Evolutionary conservation across 2,329 filamentous ascomycete species (phyloP), one percentile per base, ranked within the genome.

Genomic region (Alternaria metachromatica): DNA sequence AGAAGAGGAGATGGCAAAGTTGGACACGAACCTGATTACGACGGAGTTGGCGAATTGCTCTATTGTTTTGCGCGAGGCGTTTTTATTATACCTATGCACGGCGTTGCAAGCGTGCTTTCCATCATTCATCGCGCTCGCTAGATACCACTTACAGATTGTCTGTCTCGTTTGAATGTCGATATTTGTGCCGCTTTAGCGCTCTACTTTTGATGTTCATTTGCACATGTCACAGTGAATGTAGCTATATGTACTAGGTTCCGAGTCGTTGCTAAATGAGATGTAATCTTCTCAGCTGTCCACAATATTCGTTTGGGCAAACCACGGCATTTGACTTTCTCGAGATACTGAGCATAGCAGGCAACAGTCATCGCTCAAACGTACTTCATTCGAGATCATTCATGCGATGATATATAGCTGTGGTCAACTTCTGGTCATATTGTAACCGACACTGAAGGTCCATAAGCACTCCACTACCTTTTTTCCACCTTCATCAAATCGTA

Each of bases 401-500:
- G 41, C 44, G 25, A 46, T 12, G 28, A 13, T 33, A 13, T 33
- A 37, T 20, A 30, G 18, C 9, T 18, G 15, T 44, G 45, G 9
- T 41, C n/a, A 41, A 41, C 37, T 41, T 41, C 37, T 41, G 37
- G 37, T 41, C 9, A 41, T 41, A 6, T 18, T 18, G 37, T 18
- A 18, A 41, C 37, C 8, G 37, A 41, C 37, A 25, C 18, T 41
- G 10, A 43, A 53, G 48, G 9, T 37, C 20, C 57, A 43, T 30
- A 48, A 13, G 9, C 25, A 23, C 26, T 15, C 10, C 23, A 25
- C 18, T 26, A 26, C 37, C 50, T 18, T 43, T 43, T 28, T 45
- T 57, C 44, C 45, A 37, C 9, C 53, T 37, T 63, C 51, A 50
- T 65, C 51, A 57, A 55, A 46, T 63, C 60, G 25, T 65, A 30